A percentile compares a stretch with the other conserved stretches of the same genome.
These are phyloP conservation scores for Fusarium neocosmosporiellum DNA, from an alignment of 2,329 filamentous ascomycete genomes.

Conservation along the genomic window DNA sequence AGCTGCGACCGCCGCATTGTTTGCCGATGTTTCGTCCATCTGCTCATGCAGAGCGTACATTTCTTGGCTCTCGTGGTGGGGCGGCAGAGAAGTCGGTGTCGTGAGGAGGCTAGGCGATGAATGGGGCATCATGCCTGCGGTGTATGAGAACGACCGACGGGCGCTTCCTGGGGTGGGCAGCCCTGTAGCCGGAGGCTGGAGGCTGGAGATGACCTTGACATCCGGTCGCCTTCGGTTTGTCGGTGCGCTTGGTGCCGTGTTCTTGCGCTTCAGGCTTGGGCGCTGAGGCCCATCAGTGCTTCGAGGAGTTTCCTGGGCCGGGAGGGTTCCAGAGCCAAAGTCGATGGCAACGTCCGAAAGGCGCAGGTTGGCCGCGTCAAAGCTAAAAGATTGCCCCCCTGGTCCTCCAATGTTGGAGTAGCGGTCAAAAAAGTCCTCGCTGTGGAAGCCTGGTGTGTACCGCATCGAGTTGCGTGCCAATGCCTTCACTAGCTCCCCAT, in stretches of 20 bases:
- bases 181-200: constrained; percentile 41
- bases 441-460: constrained; percentile 82
- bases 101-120: constrained; percentile 54
- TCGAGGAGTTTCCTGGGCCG: constrained; percentile 58
- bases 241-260: constrained; percentile 52
- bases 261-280: constrained; percentile 63
- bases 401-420: constrained; percentile 70
- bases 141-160: constrained; percentile 53
- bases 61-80: constrained; percentile 49
- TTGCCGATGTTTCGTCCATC: constrained; percentile 49
- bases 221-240: constrained; percentile 54
- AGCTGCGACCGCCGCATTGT: constrained; percentile 49
- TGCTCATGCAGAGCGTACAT: constrained; percentile 49
- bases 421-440: constrained; percentile 89
- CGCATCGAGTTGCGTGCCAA: constrained; percentile 73
- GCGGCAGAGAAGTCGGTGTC: constrained; percentile 51
- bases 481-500: constrained; percentile 81
- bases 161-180: constrained; percentile 48
- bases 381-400: constrained; percentile 69
- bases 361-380: constrained; percentile 80
- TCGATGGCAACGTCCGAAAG: constrained; percentile 75
- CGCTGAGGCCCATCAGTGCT: constrained; percentile 44
- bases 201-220: constrained; percentile 48
- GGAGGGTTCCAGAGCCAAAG: constrained; percentile 66
- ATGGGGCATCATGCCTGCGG: constrained; percentile 49